These are phyloP conservation scores for Phytophthora rubi DNA, from an alignment of 352 stramenopile genomes.

Conservation along the genomic window DNA sequence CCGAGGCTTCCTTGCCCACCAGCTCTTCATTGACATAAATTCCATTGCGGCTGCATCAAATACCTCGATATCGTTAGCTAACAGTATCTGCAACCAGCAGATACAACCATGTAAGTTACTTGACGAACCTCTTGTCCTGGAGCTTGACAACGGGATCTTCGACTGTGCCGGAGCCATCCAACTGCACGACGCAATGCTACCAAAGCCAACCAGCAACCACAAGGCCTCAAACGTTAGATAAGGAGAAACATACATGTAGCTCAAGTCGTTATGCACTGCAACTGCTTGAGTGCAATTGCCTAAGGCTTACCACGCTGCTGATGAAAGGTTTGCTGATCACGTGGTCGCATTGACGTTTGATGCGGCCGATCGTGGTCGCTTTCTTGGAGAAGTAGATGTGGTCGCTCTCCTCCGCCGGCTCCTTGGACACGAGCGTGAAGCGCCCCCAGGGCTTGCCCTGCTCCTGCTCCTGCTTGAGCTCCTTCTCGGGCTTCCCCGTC, in stretches of 20 bases:
- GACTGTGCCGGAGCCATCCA: slow-evolving; percentile 36
- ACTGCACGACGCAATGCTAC: slow-evolving; percentile 66
- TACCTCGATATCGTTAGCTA: background rate
- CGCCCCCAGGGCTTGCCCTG: slow-evolving; percentile 53
- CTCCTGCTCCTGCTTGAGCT: slow-evolving; percentile 12
- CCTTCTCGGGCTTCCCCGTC: slow-evolving; percentile 12
- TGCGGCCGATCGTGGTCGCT: slow-evolving; percentile 63
- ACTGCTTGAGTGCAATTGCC: background rate
- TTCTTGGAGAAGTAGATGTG: slow-evolving; percentile 65
- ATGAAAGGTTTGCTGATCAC: slow-evolving; percentile 68
- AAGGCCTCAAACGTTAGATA: background rate
- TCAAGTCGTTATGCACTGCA: background rate
- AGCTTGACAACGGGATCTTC: slow-evolving; percentile 50
- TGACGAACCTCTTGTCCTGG: slow-evolving; percentile 60
- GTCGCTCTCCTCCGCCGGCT: slow-evolving; percentile 57
- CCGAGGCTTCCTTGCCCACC: slow-evolving; percentile 49
- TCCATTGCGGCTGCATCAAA: slow-evolving; percentile 57
- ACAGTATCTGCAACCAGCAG: background rate
- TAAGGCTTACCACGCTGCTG: slow-evolving; percentile 61
- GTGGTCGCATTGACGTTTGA: slow-evolving; percentile 48
- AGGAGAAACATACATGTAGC: background rate
- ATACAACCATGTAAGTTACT: background rate
- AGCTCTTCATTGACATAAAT: slow-evolving; percentile 74
- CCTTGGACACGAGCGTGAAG: slow-evolving; percentile 68
- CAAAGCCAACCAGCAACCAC: slow-evolving; percentile 1